Evolutionary conservation across 2,329 filamentous ascomycete species (phyloP).

Genomic region (Neofusicoccum laricinum): DNA sequence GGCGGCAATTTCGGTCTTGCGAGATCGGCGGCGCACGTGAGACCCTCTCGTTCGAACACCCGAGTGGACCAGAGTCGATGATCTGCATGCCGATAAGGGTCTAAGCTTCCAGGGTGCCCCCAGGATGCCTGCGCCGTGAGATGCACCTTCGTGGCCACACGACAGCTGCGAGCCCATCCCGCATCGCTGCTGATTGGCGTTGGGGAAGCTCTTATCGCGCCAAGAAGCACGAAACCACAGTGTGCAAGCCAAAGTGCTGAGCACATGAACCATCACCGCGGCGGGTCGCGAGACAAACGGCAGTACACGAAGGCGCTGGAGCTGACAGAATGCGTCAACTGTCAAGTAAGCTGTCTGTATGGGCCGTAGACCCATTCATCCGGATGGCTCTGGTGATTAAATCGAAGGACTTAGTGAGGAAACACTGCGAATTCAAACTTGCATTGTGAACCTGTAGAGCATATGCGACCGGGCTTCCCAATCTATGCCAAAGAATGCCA

Average conservation of each 20-base stretch:
- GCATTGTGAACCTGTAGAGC: conserved; percentile 2
- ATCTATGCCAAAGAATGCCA: conserved; percentile 16
- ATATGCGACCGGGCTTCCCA: conserved; percentile 2
- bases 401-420: too few relatives aligned
- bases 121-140: not conserved
- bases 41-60: not conserved
- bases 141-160: not conserved
- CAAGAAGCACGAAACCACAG: not conserved
- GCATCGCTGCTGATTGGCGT: not conserved
- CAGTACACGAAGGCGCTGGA: too few relatives aligned
- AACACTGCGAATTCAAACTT: not conserved
- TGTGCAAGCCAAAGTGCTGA: not conserved
- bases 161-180: not conserved
- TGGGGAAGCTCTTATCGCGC: not conserved
- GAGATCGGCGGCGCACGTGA: not conserved
- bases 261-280: not conserved
- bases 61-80: not conserved
- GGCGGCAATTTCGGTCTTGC: not conserved
- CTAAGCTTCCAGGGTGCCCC: conserved; percentile 9
- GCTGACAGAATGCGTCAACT: too few relatives aligned
- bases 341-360: too few relatives aligned
- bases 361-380: too few relatives aligned
- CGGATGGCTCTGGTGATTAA: too few relatives aligned
- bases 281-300: too few relatives aligned
- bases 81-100: conserved; percentile 9